Evolutionary conservation across 2,329 filamentous ascomycete genomes (phyloP), one percentile per base, ranked within the genome.

Genomic region (Diaporthe amygdali): DNA sequence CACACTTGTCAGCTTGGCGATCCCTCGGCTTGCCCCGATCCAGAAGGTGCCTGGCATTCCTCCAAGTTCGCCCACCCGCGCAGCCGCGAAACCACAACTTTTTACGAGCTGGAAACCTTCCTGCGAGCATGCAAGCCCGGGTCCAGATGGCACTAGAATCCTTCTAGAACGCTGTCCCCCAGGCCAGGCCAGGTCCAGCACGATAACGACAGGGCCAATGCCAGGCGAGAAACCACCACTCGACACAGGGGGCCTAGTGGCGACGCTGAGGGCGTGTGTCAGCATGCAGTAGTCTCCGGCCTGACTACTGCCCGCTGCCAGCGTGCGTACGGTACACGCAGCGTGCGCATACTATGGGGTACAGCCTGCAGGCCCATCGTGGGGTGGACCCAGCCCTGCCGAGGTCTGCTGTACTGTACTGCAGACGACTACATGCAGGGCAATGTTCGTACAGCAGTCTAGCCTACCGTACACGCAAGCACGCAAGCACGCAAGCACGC

Each of bases 111-210:
- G 15, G 55, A 59, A 59, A 41, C 55, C 46, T 67, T 10, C 25
- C 27, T 47, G 51, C 37, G 32, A 46, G 64, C 47, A 44, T 52
- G 49, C 64, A 34, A 44, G 44, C 47, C 8, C 27, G n/a, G 56
- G 56, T 15, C 56, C 2, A 22, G 49, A 54, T 37, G 30, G 47
- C 68, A n/a, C 46, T 66, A 66, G 68, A 70, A 70, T 70, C 47
- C 68, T 70, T 70, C 68, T 70, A 70, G 68, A 54, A 63, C 34
- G 56, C 55, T 37, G 37, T 41, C 32, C 9, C 17, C n/a, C n/a
- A n/a, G n/a, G n/a, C n/a, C n/a, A n/a, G n/a, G n/a, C n/a, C 25
- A 49, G 51, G 27, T 22, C 59, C 59, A 20, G 17, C 66, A 44
- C 25, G 49, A 68, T 68, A 54, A 68, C 66, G 41, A 15, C 22